Percentiles rank a stretch among this genome's conserved stretches.
These are phyloP conservation scores for Barnettozyma sucrosica DNA, from an alignment of 805 yeast species.

Conservation along the genomic window DNA sequence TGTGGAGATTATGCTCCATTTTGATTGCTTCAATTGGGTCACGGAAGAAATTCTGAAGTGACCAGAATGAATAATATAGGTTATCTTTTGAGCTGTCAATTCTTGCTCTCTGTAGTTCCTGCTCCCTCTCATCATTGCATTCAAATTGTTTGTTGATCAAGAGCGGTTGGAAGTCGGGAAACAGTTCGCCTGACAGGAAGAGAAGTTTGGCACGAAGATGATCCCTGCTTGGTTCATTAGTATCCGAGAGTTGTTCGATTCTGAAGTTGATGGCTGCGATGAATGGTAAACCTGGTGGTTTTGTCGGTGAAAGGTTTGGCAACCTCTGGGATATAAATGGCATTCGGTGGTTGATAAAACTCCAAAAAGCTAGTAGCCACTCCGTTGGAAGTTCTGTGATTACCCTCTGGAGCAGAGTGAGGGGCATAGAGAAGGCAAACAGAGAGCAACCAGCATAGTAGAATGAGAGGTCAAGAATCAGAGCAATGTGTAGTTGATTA, in stretches of 20 bases:
- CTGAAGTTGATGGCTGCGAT: conserved; percentile 15
- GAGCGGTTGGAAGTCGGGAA: conserved; percentile 8
- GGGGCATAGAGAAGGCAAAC: conserved; percentile 13
- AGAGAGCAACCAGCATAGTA: conserved; percentile 5
- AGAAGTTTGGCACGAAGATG: conserved; percentile 15
- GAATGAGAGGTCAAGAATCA: conserved; percentile 19
- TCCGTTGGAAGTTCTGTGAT: conserved; percentile 10
- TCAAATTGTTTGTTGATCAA: conserved; percentile 15
- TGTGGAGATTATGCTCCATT: neutral
- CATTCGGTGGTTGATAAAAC: conserved; percentile 15
- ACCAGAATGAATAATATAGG: conserved; percentile 15
- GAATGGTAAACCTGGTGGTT: conserved; percentile 12
- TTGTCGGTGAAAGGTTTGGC: conserved; percentile 6
- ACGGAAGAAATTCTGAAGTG: conserved; percentile 14
- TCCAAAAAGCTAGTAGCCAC: conserved; percentile 21
- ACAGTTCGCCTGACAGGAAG: conserved; percentile 13
- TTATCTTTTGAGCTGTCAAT: neutral
- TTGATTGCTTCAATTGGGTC: conserved; percentile 12
- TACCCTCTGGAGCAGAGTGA: conserved; percentile 7
- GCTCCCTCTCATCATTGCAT: conserved; percentile 10
- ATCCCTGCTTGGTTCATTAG: conserved; percentile 19
- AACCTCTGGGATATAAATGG: neutral
- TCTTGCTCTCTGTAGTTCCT: conserved; percentile 6
- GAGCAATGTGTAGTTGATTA: conserved; percentile 13
- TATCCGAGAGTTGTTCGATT: conserved; percentile 8